Base-by-base conservation (phyloP, 108 stramenopile species). In the Nannochloropsis gaditana region DNA sequence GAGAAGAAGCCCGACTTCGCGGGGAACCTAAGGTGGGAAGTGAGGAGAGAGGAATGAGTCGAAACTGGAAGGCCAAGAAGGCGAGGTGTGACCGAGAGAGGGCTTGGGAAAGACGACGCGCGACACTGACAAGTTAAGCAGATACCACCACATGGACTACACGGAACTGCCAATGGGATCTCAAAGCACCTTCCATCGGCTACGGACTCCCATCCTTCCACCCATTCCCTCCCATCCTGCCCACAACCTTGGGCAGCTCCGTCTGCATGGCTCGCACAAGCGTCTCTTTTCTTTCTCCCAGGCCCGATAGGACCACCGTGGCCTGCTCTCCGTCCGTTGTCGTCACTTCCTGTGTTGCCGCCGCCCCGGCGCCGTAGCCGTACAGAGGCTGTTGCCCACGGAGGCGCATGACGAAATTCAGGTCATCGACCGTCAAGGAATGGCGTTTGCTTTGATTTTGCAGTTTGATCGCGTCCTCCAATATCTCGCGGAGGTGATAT, bases 371-470 rank as follows among this genome's bases (percentile, higher is more conserved):
- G 43, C 43, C 42, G 81, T 82, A 82, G 11, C 81, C 81, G 17
- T 82, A 82, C 17, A 82, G 10, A 82, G 81, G 81, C 81, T 82
- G 43, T 82, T 82, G 81, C 42, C 43, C 43, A 82, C 42, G 81
- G 1, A 82, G 15, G 43, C 81, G 42, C 81, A 82, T 42, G 42
- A 17, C 81, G 15, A 82, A 10, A 10, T 10, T 82, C 10, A 82
- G 42, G 43, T 82, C 81, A 42, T 42, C 81, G 15, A 82, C 81
- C 43, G 81, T 82, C 15, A 43, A 17, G 42, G 17, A 15, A 82
- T 17, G 81, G 15, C 47, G 47, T 10, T 15, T 10, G 47, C 47
- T 50, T 50, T 50, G 47, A 50, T 10, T 50, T 50, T 50, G 47
- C 11, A 50, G 11, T 50, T 50, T 50, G 47, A 50, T 50, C 11